Base-by-base conservation (phyloP, 2,329 filamentous ascomycete genomes). In the Fusarium sp. region DNA sequence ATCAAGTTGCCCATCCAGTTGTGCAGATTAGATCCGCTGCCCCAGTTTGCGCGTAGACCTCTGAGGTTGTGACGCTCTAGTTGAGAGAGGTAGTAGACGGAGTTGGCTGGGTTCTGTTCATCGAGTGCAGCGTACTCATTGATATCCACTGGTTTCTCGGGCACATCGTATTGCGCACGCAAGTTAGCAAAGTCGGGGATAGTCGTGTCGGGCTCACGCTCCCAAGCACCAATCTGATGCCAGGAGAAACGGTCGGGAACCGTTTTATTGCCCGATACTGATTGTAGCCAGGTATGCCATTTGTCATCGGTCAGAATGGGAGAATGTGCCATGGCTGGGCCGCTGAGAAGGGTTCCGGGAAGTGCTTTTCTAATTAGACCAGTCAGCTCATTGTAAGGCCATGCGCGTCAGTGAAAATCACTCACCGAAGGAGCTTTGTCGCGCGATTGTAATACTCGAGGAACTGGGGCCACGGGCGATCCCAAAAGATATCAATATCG, bases 331-430 rank as follows among this genome's bases (percentile, higher is more conserved):
- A 42, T 62, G 12, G 59, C 38, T 17, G 49, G 59, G 2, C 59
- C 51, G 4, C 38, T 44, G 5, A 57, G 51, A 58, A 41, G n/a
- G 0, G 31, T 57, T 6, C 3, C 4, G 1, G 59, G 59, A 3
- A 62, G 49, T 7, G 20, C 4, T 17, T 57, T 18, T 24, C 49
- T 60, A 2, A 41, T 14, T 26, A 0, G 7, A 18, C 10, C 7
- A 18, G 51, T 60, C 17, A 55, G 18, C 13, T 55, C 13, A 8
- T 4, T 35, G 3, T 1, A 10, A 5, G 10, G 1, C 0, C 6
- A 7, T 35, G 6, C 20, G 6, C 12, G 8, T 7, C 12, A 6
- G 4, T 20, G 2, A 3, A 0, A 8, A 7, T 33, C 5, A 7
- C 17, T 33, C 9, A 56, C 47, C n/a, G 51, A 0, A 61, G 3